Evolutionary conservation across 805 yeast genomes (phyloP), one percentile per base, ranked within the genome.

Genomic region (Yamadazyma ubonensis): DNA sequence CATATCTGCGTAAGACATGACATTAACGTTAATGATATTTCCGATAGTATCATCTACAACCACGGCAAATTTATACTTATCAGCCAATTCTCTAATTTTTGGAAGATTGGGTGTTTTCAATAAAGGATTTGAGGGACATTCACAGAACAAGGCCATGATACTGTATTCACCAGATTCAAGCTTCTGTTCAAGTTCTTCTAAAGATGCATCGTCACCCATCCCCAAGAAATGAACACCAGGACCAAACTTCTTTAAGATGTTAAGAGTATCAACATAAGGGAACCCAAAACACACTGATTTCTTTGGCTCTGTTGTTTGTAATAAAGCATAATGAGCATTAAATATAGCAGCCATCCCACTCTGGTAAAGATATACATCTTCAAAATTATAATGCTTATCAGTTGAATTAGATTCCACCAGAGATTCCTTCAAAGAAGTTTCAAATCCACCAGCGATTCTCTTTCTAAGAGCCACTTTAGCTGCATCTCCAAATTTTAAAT

Each of bases 41-140:
- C 97, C 97, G 16, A 90, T 85, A 1, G 98, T 93, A 57, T 93
- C 99, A 63, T 93, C 99, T 28, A 93, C 83, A 12, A 86, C 86
- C 23, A 93, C 79, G 11, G 81, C 81, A 62, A 93, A 93, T 2
- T 75, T 73, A 63, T 74, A 86, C 50, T 81, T 70, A 44, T 78
- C 78, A 3, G 95, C 80, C 39, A 93, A 70, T 39, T 71, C 57
- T 41, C 83, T 74, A 43, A 89, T 75, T 50, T 80, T 75, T 29
- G 58, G 58, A 53, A 93, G 65, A 57, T 95, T 78, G 1, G 96
- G 96, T 32, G 96, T 84, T 54, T 80, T 84, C 46, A 95, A 68
- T 44, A 90, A 67, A n/a, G 98, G 98, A 59, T 90, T 90, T 0
- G 96, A 84, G 1, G 99, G 99, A 45, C 95, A 83, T 61, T 93